Evolutionary conservation across 805 yeast genomes (phyloP), one percentile per base, ranked within the genome.

Genomic region (Torulaspora gathmanii): DNA sequence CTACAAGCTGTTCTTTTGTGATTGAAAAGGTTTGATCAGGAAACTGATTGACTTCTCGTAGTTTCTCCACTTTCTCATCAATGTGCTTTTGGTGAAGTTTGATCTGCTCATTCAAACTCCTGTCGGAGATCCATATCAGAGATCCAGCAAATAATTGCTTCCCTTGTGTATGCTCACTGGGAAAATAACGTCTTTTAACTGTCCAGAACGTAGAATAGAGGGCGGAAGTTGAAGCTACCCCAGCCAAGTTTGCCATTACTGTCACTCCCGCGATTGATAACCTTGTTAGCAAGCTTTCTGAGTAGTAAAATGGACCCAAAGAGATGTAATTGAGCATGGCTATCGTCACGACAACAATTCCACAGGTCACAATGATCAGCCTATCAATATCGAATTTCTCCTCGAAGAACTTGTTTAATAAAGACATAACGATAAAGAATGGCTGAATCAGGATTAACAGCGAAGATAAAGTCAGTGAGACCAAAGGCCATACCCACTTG

Each of bases 161-260:
- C 11, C 20, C n/a, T 9, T 25, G 15, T 3, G 44, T 11, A 22
- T 35, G n/a, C 8, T 44, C 11, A 8, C 16, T n/a, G 4, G 39
- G 42, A 22, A 25, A 40, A 20, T n/a, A 27, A 11, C 28, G 38
- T 16, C 33, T 29, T 40, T 13, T 42, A 38, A 61, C 7, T 26
- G 49, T 49, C 29, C 52, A 31, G 22, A 51, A 48, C 1, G 60
- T 57, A 33, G 61, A 63, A 39, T 60, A 62, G 3, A 60, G 47
- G 1, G 66, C 61, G 1, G 69, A 63, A 1, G 58, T 58, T 30
- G 66, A 58, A 4, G 68, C 69, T 22, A 64, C 49, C 3, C 65
- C 67, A 2, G 69, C 63, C 26, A 64, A 42, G 13, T 52, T 44
- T 5, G 67, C 65, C 64, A 64, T 57, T 9, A 63, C 26, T 1